A percentile compares a stretch with the other conserved stretches of the same genome.
phyloP scores from a whole-genome alignment of 257 asterid genomes.

The Nicotiana noctiflora region DNA sequence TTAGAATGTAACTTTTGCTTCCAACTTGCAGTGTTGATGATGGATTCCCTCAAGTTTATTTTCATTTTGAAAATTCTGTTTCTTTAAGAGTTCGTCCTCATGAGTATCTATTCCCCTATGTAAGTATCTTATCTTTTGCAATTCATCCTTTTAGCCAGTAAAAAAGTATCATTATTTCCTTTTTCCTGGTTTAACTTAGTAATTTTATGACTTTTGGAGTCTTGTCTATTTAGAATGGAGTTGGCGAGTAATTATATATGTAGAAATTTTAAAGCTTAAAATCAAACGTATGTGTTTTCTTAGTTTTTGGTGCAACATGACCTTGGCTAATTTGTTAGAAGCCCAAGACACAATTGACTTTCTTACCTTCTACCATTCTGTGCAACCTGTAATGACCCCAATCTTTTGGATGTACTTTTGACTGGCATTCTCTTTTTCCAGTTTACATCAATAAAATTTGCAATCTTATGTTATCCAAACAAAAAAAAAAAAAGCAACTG shows the following conservation, averaged over 20 bases:
- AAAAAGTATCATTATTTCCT: neutral
- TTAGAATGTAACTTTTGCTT: conserved; percentile 14
- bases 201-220: neutral
- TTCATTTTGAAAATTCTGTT: conserved; percentile 83
- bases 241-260: neutral
- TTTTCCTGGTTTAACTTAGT: neutral
- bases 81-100: conserved; percentile 77
- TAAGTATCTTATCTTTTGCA: conserved; percentile 40
- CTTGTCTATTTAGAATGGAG: neutral
- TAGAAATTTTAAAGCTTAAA: too few relatives aligned
- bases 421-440: too few relatives aligned
- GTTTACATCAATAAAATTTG: too few relatives aligned
- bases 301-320: too few relatives aligned
- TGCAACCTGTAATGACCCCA: too few relatives aligned
- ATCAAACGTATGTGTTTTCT: too few relatives aligned
- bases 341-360: too few relatives aligned
- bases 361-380: too few relatives aligned
- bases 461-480: too few relatives aligned
- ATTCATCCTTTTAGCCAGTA: neutral
- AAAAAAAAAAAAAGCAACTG: too few relatives aligned
- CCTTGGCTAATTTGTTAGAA: too few relatives aligned
- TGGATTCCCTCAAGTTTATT: conserved; percentile 77
- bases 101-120: conserved; percentile 89
- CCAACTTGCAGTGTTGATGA: conserved; percentile 81
- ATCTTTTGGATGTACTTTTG: too few relatives aligned